These are phyloP conservation scores for Cydonia oblonga DNA, from an alignment of 331 rosid genomes.

Conservation along the genomic window DNA sequence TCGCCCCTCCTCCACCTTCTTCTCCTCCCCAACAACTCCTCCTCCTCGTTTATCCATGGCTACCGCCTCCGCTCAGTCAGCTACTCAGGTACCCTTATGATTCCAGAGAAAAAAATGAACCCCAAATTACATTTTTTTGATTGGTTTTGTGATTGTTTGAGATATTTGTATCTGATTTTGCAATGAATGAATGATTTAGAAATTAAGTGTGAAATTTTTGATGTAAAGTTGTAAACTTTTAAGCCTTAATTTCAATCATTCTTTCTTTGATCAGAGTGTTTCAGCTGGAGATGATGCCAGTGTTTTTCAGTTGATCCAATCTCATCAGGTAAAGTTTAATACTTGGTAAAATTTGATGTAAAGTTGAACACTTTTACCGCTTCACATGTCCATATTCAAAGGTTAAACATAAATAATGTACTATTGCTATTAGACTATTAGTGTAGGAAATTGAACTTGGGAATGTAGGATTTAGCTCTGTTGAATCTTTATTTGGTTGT, in stretches of 20 bases:
- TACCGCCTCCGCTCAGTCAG: constrained; percentile 43
- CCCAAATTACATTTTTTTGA: neutral
- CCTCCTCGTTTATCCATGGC: constrained; percentile 55
- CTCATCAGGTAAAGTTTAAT: constrained; percentile 60
- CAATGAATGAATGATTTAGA: neutral
- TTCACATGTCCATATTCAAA: neutral
- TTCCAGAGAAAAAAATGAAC: neutral
- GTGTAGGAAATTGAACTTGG: neutral
- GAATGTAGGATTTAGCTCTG: neutral
- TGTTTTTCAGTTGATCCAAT: constrained; percentile 53
- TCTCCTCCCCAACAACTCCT: constrained; percentile 15
- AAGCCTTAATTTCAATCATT: neutral
- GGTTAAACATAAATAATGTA: neutral
- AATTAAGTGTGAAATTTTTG: neutral
- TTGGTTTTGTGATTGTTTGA: neutral
- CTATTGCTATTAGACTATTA: neutral
- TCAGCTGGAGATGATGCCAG: constrained; percentile 41
- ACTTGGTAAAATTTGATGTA: neutral
- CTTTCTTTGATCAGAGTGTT: constrained; percentile 32
- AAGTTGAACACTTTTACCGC: neutral
- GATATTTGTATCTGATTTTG: neutral
- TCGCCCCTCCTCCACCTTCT: constrained; percentile 22
- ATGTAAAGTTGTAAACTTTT: neutral
- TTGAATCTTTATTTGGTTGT: neutral
- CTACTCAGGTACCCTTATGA: constrained; percentile 24